phyloP scores from a whole-genome alignment of 2,329 filamentous ascomycete genomes.

The Diaporthe citrichinensis region DNA sequence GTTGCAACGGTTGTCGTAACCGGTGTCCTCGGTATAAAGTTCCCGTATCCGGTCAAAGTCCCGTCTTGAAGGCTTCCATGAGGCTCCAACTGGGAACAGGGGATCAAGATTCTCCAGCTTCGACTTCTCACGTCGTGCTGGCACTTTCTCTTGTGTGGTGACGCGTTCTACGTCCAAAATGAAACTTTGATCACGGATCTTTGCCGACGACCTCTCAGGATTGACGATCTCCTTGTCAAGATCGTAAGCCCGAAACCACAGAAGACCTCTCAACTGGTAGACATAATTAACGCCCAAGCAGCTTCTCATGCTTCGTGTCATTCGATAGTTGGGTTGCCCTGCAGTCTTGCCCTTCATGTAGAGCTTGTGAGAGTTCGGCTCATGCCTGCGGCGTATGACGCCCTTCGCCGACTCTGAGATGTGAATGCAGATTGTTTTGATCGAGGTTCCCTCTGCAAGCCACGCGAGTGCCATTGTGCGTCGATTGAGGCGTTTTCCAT shows the following conservation, averaged over 20 bases:
- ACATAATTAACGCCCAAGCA: constrained; percentile 24
- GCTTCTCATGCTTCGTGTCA: constrained; percentile 7
- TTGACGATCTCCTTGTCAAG: not conserved
- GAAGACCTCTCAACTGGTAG: not conserved
- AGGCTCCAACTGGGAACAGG: not conserved
- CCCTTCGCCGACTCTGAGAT: not conserved
- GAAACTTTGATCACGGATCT: not conserved
- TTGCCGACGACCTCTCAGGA: not conserved
- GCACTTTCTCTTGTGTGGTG: not conserved
- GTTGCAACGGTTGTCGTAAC: not conserved
- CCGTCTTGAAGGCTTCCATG: not conserved
- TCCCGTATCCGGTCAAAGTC: not conserved
- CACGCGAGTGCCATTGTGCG: not conserved
- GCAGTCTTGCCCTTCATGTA: not conserved
- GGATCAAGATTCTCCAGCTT: not conserved
- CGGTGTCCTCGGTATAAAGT: not conserved
- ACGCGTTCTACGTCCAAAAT: not conserved
- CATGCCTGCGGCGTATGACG: not conserved
- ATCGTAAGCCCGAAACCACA: not conserved
- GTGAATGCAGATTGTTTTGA: constrained; percentile 19
- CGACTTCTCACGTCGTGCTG: not conserved
- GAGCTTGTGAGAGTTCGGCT: not conserved
- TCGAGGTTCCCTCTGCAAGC: not conserved
- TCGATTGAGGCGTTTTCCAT: not conserved
- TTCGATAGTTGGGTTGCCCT: constrained; percentile 25